Evolutionary conservation across 2,329 filamentous ascomycete species (phyloP), one percentile per base, ranked within the genome.

Genomic region (Thielaviopsis musarum): DNA sequence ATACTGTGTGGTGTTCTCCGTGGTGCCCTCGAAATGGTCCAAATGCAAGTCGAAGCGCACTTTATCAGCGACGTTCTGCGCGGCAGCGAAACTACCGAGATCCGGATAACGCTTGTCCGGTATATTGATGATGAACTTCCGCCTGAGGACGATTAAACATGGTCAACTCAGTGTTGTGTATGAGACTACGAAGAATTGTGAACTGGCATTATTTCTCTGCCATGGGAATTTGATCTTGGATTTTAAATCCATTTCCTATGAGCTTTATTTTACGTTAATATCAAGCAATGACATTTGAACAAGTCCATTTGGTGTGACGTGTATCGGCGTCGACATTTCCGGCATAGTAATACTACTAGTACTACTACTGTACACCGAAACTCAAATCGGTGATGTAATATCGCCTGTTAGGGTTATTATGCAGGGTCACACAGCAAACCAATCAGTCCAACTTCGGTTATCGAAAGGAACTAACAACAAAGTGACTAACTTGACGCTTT

Each of bases 41-140:
- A 97, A 79, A 95, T 97, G 89, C 93, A 97, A 72, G 90, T 97
- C 3, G 91, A 98, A 70, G 89, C 89, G 54, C 91, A 95, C 69
- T 98, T 97, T 70, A 87, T 95, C 67, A 96, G 88, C 70, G 93
- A 98, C 70, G 80, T 95, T 34, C 76, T 98, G 62, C 83, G 90
- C 60, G 93, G 93, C 2, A 91, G 96, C 67, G 93, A 98, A 69
- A 91, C 88, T 19, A 98, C 93, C 0, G 93, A 98, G 76, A 96
- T 98, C 88, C 81, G 91, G 67, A 85, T 98, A 67, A 88, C 88
- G 28, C 74, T 98, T 66, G 81, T 97, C 66, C 81, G 91, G 66
- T 96, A 95, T 69, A 95, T 98, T 66, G 93, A 98, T 68, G 93
- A 98, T 69, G 93, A 98, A 73, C 82, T 98, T 75, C 93, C 93